Evolutionary conservation across 2,329 filamentous ascomycete genomes (phyloP), one percentile per base, ranked within the genome.

Genomic region (Exophiala viscosa): DNA sequence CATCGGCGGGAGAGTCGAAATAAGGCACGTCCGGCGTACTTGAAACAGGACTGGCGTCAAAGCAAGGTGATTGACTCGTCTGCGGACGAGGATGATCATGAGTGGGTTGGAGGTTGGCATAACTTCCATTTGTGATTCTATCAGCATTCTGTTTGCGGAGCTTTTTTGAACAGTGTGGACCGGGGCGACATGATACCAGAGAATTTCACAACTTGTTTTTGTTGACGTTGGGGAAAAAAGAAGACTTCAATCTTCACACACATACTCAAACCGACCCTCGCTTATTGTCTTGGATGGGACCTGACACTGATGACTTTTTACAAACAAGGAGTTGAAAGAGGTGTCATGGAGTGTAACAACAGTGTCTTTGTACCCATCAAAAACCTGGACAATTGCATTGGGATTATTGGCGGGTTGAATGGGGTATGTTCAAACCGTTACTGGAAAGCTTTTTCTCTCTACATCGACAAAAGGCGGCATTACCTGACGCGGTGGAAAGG

Each of bases 71-170:
- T 60, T 55, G 65, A 63, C 63, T 70, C 66, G 51, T 56, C 59
- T 36, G 62, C 66, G 39, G 65, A 66, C 41, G 64, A 88, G 70
- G 85, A 85, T 67, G 87, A 92, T 67, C 75, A 91, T 77, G 90
- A 95, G 83, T 95, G 92, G 86, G 89, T 96, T 84, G 90, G 90
- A 78, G 89, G 88, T 75, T 95, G 88, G 84, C 84, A 88, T 71
- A 84, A 84, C 69, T 76, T 82, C 70, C 80, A 83, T 70, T 77
- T 82, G 70, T 83, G 81, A 77, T 74, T 55, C 57, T 60, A 58
- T 55, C 53, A 59, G 54, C 58, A 60, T 54, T 45, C 33, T 47
- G 9, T 44, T 54, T 52, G 32, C 51, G 52, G 50, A 51, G 53
- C 54, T 55, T 61, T 52, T 57, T 52, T 53, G 51, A 56, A 53